Conservation (phyloP, 2,329 filamentous ascomycete genomes). For the Scedosporium minutisporum region DNA sequence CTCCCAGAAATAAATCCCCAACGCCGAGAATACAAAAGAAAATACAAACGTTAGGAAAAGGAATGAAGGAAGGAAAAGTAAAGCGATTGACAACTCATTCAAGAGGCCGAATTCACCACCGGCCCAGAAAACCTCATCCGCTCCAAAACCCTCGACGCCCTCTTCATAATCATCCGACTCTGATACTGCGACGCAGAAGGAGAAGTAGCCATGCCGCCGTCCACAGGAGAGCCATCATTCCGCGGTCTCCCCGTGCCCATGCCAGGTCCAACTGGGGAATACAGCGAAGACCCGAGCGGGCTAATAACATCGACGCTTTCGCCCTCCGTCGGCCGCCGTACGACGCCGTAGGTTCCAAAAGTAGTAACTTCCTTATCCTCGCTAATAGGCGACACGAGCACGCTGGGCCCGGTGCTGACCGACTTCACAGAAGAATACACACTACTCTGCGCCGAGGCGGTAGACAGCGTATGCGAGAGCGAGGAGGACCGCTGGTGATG, state of each 20-base stretch:
- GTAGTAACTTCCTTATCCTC: not conserved
- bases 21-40: not conserved
- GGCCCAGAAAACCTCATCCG: not conserved
- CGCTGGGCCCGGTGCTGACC: not conserved
- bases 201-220: not conserved
- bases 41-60: not conserved
- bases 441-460: not conserved
- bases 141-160: not conserved
- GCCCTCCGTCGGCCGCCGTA: not conserved
- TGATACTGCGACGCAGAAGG: no score
- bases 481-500: not conserved
- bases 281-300: not conserved
- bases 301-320: not conserved
- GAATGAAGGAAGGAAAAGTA: not conserved
- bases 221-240: not conserved
- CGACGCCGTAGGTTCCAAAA: not conserved
- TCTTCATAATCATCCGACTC: not conserved
- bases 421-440: not conserved
- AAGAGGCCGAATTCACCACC: not conserved
- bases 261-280: not conserved
- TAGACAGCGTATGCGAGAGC: not conserved
- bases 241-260: not conserved
- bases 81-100: not conserved
- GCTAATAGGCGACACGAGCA: not conserved
- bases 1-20: no score